Conservation (phyloP, 2,329 filamentous ascomycete species). For the Mycocentrospora acerina region DNA sequence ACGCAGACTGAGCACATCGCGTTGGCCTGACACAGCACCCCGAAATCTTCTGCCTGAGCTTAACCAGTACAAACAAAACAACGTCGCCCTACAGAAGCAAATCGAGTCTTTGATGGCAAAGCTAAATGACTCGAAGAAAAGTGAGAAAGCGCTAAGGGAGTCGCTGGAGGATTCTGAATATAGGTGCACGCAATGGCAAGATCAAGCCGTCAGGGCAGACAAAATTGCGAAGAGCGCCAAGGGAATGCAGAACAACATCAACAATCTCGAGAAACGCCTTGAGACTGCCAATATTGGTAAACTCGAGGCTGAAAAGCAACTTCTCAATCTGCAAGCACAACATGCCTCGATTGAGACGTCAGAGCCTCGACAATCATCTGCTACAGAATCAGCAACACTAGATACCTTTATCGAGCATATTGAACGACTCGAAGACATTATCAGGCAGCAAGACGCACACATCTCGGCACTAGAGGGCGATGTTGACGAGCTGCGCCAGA, state of each 20-base stretch:
- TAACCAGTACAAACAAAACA: constrained; percentile 41
- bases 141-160: constrained; percentile 30
- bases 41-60: constrained; percentile 41
- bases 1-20: constrained; percentile 39
- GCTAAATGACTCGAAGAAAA: constrained; percentile 42
- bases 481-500: constrained; percentile 17
- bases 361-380: constrained; percentile 6
- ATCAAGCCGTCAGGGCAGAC: constrained; percentile 29
- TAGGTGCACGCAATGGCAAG: constrained; percentile 30
- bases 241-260: constrained; percentile 40
- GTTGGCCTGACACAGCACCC: constrained; percentile 35
- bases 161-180: constrained; percentile 36
- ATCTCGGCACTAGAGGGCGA: constrained; percentile 27
- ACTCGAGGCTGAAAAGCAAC: constrained; percentile 43
- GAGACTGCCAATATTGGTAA: constrained; percentile 45
- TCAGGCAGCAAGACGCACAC: constrained; percentile 31
- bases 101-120: constrained; percentile 45
- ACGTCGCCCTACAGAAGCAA: constrained; percentile 36
- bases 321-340: constrained; percentile 31
- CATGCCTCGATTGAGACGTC: constrained; percentile 18
- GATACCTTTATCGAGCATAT: constrained; percentile 29
- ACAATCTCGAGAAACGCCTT: constrained; percentile 43
- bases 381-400: constrained; percentile 20
- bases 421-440: constrained; percentile 35
- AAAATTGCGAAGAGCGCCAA: constrained; percentile 26